Evolutionary conservation across 2,329 filamentous ascomycete genomes (phyloP), one percentile per base, ranked within the genome.

Genomic region (Colletotrichum magnum): DNA sequence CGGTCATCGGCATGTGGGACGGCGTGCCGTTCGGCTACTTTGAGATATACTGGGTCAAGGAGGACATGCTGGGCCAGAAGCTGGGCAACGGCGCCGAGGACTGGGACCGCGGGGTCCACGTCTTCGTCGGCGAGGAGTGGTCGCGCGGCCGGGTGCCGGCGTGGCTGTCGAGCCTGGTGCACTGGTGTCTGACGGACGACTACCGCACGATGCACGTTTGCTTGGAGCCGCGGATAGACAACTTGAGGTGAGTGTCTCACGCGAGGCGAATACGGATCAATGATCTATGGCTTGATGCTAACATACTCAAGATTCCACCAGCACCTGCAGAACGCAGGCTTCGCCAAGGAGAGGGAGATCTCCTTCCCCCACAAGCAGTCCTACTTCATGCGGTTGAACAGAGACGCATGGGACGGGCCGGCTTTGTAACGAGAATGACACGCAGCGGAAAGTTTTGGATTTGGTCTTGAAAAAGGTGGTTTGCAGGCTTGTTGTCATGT

Each of bases 31-130:
- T 98, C 81, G 96, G 94, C 0, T 99, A 97, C 78, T 98, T 99
- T 77, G 96, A 99, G 83, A 88, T 99, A 41, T 99, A 99, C 82
- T 99, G 96, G 95, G 94, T 96, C 4, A 97, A 97, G 76, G 96
- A 99, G 78, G 96, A 98, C 76, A 83, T 85, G 0, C 79, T 99
- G 1, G 94, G 93, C 0, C 87, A 86, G 56, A 86, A 94, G 72
- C 80, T 97, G 4, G 86, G 90, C 0, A 86, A 86, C 24, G 86
- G 88, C 4, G 89, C 90, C 0, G 89, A 88, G 7, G 93, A 97
- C 75, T 98, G 92, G 80, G 95, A 98, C 75, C 86, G 96, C 6
- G 96, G 96, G 0, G 82, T 98, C 18, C 96, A 99, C 76, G 90
- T 96, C 13, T 84, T 99, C 47, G 88, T 99, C 4, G 96, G 96